Conservation (phyloP, 1,284 basidiomycete species). For the Meira miltonrushii region DNA sequence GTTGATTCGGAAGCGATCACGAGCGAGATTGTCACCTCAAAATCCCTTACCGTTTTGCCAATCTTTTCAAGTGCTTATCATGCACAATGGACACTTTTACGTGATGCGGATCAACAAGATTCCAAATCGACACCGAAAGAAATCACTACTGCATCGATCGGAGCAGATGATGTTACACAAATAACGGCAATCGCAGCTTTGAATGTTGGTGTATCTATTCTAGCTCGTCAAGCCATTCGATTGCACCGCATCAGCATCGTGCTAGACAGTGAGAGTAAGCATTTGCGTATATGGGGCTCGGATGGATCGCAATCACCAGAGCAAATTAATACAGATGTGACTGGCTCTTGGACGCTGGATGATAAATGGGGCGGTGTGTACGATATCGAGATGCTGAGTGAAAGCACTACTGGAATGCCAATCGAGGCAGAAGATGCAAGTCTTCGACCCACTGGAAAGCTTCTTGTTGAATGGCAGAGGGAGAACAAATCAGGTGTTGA, state of each 20-base stretch:
- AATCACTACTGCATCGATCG: no score
- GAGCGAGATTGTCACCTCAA: no score
- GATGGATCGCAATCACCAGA: not conserved
- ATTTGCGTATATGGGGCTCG: conserved; percentile 1
- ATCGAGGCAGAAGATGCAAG: conserved; percentile 6
- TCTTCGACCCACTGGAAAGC: conserved; percentile 12
- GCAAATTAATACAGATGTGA: not conserved
- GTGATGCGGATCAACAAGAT: no score
- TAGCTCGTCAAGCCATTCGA: not conserved
- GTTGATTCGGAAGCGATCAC: no score
- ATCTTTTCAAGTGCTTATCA: no score
- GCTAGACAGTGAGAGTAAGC: conserved; percentile 7
- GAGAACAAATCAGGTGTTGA: not conserved
- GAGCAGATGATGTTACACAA: not conserved
- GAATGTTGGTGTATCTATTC: conserved; percentile 10
- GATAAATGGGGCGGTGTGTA: conserved; percentile 15
- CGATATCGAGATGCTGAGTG: conserved; percentile 11
- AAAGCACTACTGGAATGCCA: not conserved
- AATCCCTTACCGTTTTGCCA: no score
- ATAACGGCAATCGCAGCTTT: conserved; percentile 6
- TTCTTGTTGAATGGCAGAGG: conserved; percentile 10
- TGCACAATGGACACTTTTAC: no score
- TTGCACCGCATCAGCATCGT: conserved; percentile 6
- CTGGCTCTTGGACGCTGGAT: conserved; percentile 5
- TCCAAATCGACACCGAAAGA: no score